Evolutionary conservation across 805 yeast genomes (phyloP), one percentile per base, ranked within the genome.

Genomic region (Starmerella kuoi): DNA sequence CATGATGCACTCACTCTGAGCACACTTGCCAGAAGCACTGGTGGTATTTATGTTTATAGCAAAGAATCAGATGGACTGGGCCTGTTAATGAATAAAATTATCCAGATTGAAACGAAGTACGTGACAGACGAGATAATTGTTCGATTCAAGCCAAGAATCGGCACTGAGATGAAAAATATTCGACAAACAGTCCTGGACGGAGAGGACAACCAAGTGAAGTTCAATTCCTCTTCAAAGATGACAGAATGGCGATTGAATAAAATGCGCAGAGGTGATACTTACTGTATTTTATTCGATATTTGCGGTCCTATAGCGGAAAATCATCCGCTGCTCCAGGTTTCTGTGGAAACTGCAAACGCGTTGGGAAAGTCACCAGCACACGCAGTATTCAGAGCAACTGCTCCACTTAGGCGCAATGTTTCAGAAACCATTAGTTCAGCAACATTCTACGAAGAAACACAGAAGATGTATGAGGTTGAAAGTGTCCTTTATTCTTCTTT

Each of bases 21-120:
- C 20, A 24, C 23, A 14, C 17, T 47, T 2, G 37, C 51, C 1
- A 20, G 35, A 3, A 25, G 12, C 15, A 38, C 44, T 3, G 34
- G 31, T 2, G 49, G 49, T 14, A 27, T 32, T 9, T 46, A 39
- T 27, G 19, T 14, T 17, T 40, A 35, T 23, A 28, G 38, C 8
- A 35, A 31, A 32, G 14, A 24, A 5, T 8, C 4, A 15, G 20
- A 30, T 18, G 34, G 26, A n/a, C 31, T 45, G 2, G 19, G 33
- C n/a, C n/a, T 12, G 15, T 14, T 20, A 6, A 14, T 45, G 11
- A 2, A 11, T 2, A 14, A 5, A 2, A 1, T 38, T 2, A 18
- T 31, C n/a, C 6, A 20, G 14, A n/a, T 11, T 2, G 48, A 45
- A 14, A n/a, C 38, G 3, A 20, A 33, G 31, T 38, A 38, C 27